A percentile compares a stretch with the other conserved stretches of the same genome.
Conservation (phyloP, 805 yeast species). For the Starmerella cellae region DNA sequence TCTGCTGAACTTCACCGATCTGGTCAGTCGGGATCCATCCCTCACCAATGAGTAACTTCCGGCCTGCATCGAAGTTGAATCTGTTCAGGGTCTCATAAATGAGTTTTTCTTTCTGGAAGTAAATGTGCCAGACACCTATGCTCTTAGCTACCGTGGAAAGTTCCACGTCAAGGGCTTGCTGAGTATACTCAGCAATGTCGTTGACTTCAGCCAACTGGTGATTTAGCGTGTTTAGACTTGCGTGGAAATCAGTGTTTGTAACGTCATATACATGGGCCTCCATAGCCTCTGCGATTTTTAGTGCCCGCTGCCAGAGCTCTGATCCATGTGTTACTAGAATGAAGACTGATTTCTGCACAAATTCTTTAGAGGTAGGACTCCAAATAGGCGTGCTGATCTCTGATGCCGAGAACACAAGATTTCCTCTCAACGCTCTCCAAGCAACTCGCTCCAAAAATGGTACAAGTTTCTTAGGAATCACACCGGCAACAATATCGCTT, state of each 20-base stretch:
- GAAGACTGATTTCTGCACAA: slow-evolving; percentile 64
- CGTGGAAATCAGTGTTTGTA: slow-evolving; percentile 29
- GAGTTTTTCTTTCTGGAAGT: slow-evolving; percentile 65
- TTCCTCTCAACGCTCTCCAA: slow-evolving; percentile 91
- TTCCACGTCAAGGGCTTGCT: slow-evolving; percentile 61
- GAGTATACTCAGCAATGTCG: slow-evolving; percentile 50
- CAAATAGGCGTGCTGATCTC: slow-evolving; percentile 54
- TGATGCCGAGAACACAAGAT: slow-evolving; percentile 60
- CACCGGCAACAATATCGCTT: slow-evolving; percentile 54
- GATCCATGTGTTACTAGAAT: slow-evolving; percentile 87
- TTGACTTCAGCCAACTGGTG: slow-evolving; percentile 41
- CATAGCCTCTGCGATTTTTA: slow-evolving; percentile 75
- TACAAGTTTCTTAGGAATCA: slow-evolving; percentile 58
- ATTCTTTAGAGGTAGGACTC: slow-evolving; percentile 44
- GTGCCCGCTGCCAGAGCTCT: slow-evolving; percentile 54
- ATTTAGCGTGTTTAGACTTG: slow-evolving; percentile 32
- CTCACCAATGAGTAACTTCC: slow-evolving; percentile 81
- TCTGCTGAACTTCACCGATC: slow-evolving; percentile 46
- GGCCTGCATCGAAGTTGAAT: slow-evolving; percentile 67
- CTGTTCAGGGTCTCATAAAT: slow-evolving; percentile 65
- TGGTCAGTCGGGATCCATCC: slow-evolving; percentile 92
- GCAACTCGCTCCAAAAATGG: slow-evolving; percentile 63
- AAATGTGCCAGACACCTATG: slow-evolving; percentile 58
- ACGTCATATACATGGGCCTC: slow-evolving; percentile 67
- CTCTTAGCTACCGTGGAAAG: slow-evolving; percentile 64